A percentile compares a stretch with the other conserved stretches of the same genome.
These are phyloP conservation scores for Rubroboletus pulcherrimus DNA, from an alignment of 768 basidiomycete genomes.

Conservation along the genomic window DNA sequence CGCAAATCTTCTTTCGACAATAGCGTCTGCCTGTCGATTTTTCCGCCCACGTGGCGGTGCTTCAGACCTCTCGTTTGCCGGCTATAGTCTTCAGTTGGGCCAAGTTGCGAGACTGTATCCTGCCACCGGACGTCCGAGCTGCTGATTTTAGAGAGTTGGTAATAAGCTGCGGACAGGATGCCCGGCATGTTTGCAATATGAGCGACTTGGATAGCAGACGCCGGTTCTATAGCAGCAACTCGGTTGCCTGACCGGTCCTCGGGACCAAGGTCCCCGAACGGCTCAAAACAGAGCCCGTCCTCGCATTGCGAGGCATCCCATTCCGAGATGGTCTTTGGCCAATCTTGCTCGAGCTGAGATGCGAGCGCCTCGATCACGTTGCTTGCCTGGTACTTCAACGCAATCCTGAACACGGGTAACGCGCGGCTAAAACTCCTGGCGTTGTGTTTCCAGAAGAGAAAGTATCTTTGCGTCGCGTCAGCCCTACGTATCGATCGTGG, in stretches of 20 bases:
- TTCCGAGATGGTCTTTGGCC: conserved; percentile 3
- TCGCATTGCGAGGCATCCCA: conserved; percentile 3
- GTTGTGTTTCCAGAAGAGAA: conserved; percentile 1
- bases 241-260: neutral
- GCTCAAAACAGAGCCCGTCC: neutral
- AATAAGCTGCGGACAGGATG: conserved; percentile 1
- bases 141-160: neutral
- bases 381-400: conserved; percentile 1
- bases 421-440: neutral
- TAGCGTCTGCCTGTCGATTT: neutral
- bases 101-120: neutral
- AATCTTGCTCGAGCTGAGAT: conserved; percentile 7
- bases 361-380: conserved; percentile 3
- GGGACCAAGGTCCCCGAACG: neutral
- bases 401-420: conserved; percentile 2
- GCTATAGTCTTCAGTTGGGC: neutral
- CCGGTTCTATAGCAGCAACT: neutral
- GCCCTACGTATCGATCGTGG: neutral
- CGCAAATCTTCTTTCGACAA: conserved; percentile 3
- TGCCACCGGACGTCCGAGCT: neutral
- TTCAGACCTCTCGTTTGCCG: neutral
- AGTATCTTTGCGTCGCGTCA: neutral
- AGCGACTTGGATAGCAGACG: conserved; percentile 2
- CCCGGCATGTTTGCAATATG: conserved; percentile 2
- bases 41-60: neutral